These are phyloP conservation scores for Exophiala aquamarina DNA, from an alignment of 2,329 filamentous ascomycete species.

Conservation along the genomic window DNA sequence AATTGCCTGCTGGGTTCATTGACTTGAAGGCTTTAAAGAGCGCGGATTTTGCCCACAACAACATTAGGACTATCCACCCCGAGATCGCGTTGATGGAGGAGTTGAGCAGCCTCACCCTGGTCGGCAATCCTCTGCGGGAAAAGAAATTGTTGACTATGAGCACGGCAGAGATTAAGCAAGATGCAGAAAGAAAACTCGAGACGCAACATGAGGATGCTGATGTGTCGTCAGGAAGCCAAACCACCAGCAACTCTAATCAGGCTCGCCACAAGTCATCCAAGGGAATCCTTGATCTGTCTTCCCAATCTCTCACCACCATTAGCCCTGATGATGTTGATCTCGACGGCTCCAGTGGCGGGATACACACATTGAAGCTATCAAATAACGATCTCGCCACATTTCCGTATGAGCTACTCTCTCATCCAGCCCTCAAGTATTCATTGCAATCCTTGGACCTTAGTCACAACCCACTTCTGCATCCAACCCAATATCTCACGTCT, in stretches of 20 bases:
- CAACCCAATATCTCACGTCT: constrained; percentile 64
- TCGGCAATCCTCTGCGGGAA: constrained; percentile 87
- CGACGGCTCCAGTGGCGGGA: constrained; percentile 42
- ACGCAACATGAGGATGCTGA: background rate
- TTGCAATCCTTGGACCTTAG: constrained; percentile 72
- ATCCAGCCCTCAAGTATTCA: constrained; percentile 62
- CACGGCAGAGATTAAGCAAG: constrained; percentile 42
- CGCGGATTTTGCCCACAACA: constrained; percentile 82
- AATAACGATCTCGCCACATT: constrained; percentile 73
- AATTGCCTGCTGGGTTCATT: constrained; percentile 74
- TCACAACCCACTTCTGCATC: constrained; percentile 66
- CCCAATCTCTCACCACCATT: constrained; percentile 42
- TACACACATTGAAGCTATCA: constrained; percentile 58
- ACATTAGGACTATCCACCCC: constrained; percentile 72
- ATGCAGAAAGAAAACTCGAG: constrained; percentile 18
- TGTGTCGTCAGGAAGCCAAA: background rate
- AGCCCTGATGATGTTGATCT: constrained; percentile 57
- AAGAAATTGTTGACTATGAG: constrained; percentile 80
- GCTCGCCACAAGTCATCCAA: constrained; percentile 13
- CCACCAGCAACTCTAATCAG: constrained; percentile 1
- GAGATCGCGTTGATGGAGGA: constrained; percentile 77
- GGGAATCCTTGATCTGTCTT: constrained; percentile 66
- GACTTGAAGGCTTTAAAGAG: constrained; percentile 67
- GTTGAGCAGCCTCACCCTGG: constrained; percentile 71
- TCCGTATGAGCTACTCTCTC: constrained; percentile 65